A percentile compares a stretch with the other conserved stretches of the same genome.
Conservation (phyloP, 768 basidiomycete genomes). For the Termitomyces sp. region DNA sequence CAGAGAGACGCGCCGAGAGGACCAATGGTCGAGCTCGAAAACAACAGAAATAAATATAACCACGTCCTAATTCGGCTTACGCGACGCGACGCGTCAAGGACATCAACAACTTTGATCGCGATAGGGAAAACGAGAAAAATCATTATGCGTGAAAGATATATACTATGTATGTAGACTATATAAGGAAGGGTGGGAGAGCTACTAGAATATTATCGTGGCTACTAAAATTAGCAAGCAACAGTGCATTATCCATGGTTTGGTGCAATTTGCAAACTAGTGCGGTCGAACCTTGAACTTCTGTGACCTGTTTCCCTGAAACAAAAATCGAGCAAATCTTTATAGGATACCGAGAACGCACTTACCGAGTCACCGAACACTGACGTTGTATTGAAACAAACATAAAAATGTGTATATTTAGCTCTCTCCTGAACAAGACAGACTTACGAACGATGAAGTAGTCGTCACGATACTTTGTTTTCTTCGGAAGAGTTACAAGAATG, state of each 20-base stretch:
- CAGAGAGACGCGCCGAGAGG: not conserved
- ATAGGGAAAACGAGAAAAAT: not conserved
- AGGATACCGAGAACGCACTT: not conserved
- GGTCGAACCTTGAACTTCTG: conserved; percentile 19
- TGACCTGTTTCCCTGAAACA: conserved; percentile 23
- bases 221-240: not conserved
- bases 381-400: not conserved
- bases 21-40: not conserved
- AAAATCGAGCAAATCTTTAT: not conserved
- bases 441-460: conserved; percentile 25
- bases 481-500: conserved; percentile 13
- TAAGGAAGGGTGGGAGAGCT: not conserved
- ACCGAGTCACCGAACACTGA: conserved; percentile 30
- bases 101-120: not conserved
- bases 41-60: not conserved
- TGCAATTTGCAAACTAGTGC: not conserved
- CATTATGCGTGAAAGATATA: not conserved
- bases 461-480: conserved; percentile 10
- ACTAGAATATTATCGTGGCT: not conserved
- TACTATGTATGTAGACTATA: not conserved
- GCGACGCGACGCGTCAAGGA: not conserved
- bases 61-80: not conserved
- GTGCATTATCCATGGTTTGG: too few species aligned
- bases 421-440: conserved; percentile 1
- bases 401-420: not conserved